These are phyloP conservation scores for Millerozyma miso DNA, from an alignment of 805 yeast species.

Conservation along the genomic window DNA sequence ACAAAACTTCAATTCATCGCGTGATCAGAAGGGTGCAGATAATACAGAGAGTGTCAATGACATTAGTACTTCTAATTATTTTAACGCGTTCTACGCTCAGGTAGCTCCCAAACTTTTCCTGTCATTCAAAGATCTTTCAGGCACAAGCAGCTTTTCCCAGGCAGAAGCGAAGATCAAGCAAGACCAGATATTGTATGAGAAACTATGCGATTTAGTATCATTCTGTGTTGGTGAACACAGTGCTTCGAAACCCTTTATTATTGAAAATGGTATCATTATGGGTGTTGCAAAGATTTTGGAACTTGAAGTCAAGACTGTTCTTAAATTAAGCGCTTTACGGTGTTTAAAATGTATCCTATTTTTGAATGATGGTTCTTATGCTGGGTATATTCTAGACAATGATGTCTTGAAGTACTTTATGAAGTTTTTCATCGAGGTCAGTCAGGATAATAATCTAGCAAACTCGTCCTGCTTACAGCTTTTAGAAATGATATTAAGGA, in stretches of 20 bases:
- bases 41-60: slow-evolving; percentile 21
- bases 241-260: slow-evolving; percentile 57
- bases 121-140: slow-evolving; percentile 39
- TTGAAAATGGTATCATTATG: slow-evolving; percentile 53
- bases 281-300: slow-evolving; percentile 52
- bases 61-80: slow-evolving; percentile 41
- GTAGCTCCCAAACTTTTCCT: slow-evolving; percentile 58
- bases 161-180: slow-evolving; percentile 6
- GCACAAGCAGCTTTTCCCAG: slow-evolving; percentile 3
- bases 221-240: slow-evolving; percentile 69
- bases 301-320: slow-evolving; percentile 40
- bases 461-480: slow-evolving; percentile 76
- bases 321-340: slow-evolving; percentile 65
- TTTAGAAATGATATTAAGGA: slow-evolving; percentile 40
- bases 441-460: slow-evolving; percentile 54
- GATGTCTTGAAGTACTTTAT: slow-evolving; percentile 50
- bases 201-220: slow-evolving; percentile 65
- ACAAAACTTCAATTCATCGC: slow-evolving; percentile 5
- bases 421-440: slow-evolving; percentile 43
- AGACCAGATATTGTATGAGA: slow-evolving; percentile 47
- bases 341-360: slow-evolving; percentile 61
- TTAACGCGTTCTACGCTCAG: slow-evolving; percentile 56
- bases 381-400: slow-evolving; percentile 51
- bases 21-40: background rate
- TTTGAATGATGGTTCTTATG: slow-evolving; percentile 60